Percentiles rank a stretch among this genome's conserved stretches.
phyloP scores from a whole-genome alignment of 805 yeast species.

The Cyberlindnera euphorbiae region DNA sequence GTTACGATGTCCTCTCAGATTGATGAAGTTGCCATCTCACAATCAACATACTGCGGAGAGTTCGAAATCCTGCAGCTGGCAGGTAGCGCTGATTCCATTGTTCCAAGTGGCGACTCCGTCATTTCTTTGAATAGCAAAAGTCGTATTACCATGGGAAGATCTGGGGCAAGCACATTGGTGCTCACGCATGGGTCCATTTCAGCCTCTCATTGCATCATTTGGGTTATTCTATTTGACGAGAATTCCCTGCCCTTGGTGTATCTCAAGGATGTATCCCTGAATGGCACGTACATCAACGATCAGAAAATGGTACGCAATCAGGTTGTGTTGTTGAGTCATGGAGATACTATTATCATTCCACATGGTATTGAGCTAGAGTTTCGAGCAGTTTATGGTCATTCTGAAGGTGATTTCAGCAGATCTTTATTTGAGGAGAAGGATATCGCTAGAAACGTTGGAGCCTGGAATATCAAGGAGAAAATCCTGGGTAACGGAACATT shows the following conservation, averaged over 20 bases:
- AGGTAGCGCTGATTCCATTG: too few relatives aligned
- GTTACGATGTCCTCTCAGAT: neutral
- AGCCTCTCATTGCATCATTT: slow-evolving; percentile 41
- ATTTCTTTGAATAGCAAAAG: slow-evolving; percentile 27
- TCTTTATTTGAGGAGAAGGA: slow-evolving; percentile 20
- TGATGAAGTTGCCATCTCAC: too few relatives aligned
- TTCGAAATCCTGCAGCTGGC: slow-evolving; percentile 3
- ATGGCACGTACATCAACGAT: slow-evolving; percentile 46
- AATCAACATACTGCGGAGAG: slow-evolving; percentile 18
- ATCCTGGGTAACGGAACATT: slow-evolving; percentile 53
- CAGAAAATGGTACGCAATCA: slow-evolving; percentile 27
- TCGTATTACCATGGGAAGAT: slow-evolving; percentile 42
- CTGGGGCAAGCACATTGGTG: slow-evolving; percentile 28
- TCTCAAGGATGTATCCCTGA: slow-evolving; percentile 45
- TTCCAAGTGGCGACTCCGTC: slow-evolving; percentile 1
- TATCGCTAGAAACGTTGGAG: slow-evolving; percentile 21
- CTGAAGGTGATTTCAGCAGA: slow-evolving; percentile 12
- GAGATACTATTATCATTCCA: slow-evolving; percentile 37
- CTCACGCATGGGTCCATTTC: slow-evolving; percentile 39
- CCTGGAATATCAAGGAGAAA: slow-evolving; percentile 40
- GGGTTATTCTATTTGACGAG: slow-evolving; percentile 48
- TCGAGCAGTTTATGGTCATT: slow-evolving; percentile 13
- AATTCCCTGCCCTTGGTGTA: slow-evolving; percentile 42
- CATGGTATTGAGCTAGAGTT: slow-evolving; percentile 25
- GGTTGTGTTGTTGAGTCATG: slow-evolving; percentile 31